A percentile compares a stretch with the other conserved stretches of the same genome.
Conservation (phyloP, 2,329 filamentous ascomycete genomes). For the Geosmithia morbida region DNA sequence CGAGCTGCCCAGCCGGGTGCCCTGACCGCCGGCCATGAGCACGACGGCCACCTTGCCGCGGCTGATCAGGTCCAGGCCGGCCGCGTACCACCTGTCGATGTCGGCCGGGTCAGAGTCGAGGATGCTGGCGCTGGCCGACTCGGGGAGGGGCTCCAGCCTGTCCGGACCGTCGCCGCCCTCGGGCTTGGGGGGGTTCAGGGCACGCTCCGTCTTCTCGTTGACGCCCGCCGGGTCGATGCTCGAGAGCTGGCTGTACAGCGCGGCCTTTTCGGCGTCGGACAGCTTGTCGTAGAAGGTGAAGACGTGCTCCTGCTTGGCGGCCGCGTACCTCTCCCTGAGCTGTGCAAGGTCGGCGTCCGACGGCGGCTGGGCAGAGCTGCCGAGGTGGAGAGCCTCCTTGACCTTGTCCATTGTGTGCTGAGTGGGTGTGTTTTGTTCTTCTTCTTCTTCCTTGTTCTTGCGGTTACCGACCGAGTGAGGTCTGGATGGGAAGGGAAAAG, state of each 20-base stretch:
- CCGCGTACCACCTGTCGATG: conserved; percentile 71
- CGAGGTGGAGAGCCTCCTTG: conserved; percentile 25
- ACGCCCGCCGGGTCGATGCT: conserved; percentile 74
- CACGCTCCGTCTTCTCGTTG: conserved; percentile 72
- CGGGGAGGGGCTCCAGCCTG: conserved; percentile 73
- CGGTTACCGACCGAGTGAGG: no score
- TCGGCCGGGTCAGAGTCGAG: conserved; percentile 73
- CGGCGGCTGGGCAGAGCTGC: conserved; percentile 7
- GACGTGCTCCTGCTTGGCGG: conserved; percentile 67
- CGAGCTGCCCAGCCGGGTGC: conserved; percentile 85
- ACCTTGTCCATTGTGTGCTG: conserved; percentile 25
- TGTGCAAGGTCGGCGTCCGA: conserved; percentile 37
- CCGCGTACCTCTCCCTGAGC: conserved; percentile 58
- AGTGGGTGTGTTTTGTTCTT: background rate
- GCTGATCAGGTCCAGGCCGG: conserved; percentile 66
- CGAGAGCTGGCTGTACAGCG: conserved; percentile 68
- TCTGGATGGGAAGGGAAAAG: background rate
- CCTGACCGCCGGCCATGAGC: conserved; percentile 94
- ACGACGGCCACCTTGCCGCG: conserved; percentile 73
- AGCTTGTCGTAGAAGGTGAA: conserved; percentile 76
- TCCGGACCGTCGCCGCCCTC: conserved; percentile 28
- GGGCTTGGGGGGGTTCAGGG: conserved; percentile 61
- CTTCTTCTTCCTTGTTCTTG: no score
- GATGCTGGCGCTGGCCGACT: conserved; percentile 74
- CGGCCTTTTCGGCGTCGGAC: conserved; percentile 54